Evolutionary conservation across 768 basidiomycete species (phyloP).

Genomic region (Chlorophyllum brunneum): DNA sequence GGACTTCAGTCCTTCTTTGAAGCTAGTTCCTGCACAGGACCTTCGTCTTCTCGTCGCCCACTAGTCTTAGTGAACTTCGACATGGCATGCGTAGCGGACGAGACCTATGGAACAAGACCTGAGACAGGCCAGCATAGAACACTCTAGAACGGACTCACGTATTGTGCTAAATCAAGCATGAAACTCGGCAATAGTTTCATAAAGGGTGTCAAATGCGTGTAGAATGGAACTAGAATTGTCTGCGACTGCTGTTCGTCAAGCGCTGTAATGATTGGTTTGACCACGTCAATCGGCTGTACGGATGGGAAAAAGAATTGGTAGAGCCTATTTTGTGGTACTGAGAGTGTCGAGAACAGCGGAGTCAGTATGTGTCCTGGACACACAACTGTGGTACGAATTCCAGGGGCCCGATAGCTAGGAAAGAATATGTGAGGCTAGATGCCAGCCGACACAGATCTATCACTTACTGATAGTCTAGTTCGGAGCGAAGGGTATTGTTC

Average conservation of each 20-base stretch:
- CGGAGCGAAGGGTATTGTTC: conserved; percentile 82
- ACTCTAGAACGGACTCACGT: conserved; percentile 45
- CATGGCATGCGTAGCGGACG: conserved; percentile 73
- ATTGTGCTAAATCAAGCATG: conserved; percentile 68
- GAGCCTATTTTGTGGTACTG: conserved; percentile 43
- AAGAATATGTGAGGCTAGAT: conserved; percentile 11
- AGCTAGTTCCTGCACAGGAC: conserved; percentile 18
- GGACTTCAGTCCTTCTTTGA: conserved; percentile 17
- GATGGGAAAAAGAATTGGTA: conserved; percentile 77
- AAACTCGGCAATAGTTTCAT: conserved; percentile 66
- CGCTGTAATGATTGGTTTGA: conserved; percentile 78
- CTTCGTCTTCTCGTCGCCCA: conserved; percentile 55
- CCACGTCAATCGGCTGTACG: conserved; percentile 67
- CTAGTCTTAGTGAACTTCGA: conserved; percentile 61
- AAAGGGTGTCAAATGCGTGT: conserved; percentile 54
- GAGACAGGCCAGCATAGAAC: conserved; percentile 3
- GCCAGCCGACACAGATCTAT: background rate
- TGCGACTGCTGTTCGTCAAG: conserved; percentile 78
- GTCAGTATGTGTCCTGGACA: conserved; percentile 80
- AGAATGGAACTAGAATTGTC: conserved; percentile 71
- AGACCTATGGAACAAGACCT: conserved; percentile 36
- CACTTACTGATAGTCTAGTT: conserved; percentile 72
- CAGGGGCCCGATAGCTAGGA: conserved; percentile 62
- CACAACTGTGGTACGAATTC: conserved; percentile 85
- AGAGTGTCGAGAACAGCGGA: conserved; percentile 64